phyloP scores from a whole-genome alignment of 2,329 filamentous ascomycete genomes.

The Graphilbum ipis-grandicollis region DNA sequence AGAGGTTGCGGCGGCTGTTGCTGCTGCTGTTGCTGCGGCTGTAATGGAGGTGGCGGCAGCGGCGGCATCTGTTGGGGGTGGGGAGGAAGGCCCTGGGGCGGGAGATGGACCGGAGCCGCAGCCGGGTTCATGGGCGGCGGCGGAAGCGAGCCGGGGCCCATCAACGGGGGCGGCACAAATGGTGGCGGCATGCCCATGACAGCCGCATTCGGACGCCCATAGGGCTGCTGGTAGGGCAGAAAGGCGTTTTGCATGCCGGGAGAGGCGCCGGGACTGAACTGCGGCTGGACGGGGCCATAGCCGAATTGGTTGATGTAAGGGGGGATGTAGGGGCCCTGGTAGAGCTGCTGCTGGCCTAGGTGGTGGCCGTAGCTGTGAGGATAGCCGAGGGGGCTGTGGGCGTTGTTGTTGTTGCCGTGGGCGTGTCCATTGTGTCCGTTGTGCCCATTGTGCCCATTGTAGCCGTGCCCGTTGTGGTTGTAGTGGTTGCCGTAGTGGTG shows the following conservation, averaged over 20 bases:
- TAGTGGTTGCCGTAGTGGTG: constrained; percentile 17
- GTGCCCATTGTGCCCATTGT: constrained; percentile 16
- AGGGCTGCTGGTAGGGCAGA: constrained; percentile 29
- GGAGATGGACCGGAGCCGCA: constrained; percentile 1
- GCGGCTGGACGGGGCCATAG: constrained; percentile 38
- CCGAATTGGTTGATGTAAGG: constrained; percentile 27
- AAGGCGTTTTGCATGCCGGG: constrained; percentile 25
- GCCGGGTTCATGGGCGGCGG: constrained; percentile 1
- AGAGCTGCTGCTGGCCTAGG: constrained; percentile 26
- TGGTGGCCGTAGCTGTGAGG: constrained; percentile 20
- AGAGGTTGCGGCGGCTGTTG: background rate
- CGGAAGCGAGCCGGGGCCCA: background rate
- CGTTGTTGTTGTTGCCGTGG: constrained; percentile 16
- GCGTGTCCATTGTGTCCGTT: constrained; percentile 15
- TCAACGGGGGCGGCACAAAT: constrained; percentile 3
- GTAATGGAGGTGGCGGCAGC: background rate
- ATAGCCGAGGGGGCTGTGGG: constrained; percentile 23
- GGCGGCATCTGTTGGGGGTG: background rate
- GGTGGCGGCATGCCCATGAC: constrained; percentile 15
- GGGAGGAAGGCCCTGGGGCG: background rate
- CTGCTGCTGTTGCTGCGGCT: background rate
- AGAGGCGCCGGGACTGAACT: constrained; percentile 32
- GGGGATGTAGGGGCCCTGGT: constrained; percentile 31
- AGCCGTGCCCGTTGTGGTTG: constrained; percentile 10
- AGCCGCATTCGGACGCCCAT: constrained; percentile 24